Conservation (phyloP, 2,329 filamentous ascomycete genomes). For the Fusarium sp. region DNA sequence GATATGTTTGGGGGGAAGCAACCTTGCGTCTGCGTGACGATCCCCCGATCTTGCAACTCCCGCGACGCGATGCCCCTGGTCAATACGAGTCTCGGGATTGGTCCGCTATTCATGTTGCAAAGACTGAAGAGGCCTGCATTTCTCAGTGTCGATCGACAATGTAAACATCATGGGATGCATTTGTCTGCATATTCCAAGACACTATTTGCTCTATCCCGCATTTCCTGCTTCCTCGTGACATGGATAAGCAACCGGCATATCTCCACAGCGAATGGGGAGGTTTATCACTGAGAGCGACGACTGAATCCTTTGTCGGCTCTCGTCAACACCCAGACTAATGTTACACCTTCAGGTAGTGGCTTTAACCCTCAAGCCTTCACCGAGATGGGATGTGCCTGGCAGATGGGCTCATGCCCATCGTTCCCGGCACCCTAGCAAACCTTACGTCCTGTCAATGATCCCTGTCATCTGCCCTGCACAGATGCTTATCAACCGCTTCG, state of each 20-base stretch:
- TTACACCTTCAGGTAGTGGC: constrained; percentile 35
- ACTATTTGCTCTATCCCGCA: not conserved
- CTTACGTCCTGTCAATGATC: constrained; percentile 22
- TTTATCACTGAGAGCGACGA: not conserved
- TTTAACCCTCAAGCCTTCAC: constrained; percentile 16
- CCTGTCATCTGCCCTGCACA: constrained; percentile 5
- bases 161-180: constrained; percentile 14
- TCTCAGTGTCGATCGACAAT: constrained; percentile 23
- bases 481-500: constrained; percentile 37
- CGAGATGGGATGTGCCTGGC: constrained; percentile 20
- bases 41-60: constrained; percentile 42
- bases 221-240: constrained; percentile 9
- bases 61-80: constrained; percentile 20
- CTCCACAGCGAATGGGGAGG: not conserved
- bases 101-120: constrained; percentile 21
- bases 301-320: constrained; percentile 4
- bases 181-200: constrained; percentile 15
- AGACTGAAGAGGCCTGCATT: constrained; percentile 9
- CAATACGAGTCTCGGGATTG: constrained; percentile 17
- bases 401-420: constrained; percentile 20
- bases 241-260: not conserved
- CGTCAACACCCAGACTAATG: constrained; percentile 25
- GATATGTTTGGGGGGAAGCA: constrained; percentile 22
- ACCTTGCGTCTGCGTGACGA: constrained; percentile 37
- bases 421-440: constrained; percentile 27